Conservation (phyloP, 352 stramenopile genomes). For the Phytophthora rubi region DNA sequence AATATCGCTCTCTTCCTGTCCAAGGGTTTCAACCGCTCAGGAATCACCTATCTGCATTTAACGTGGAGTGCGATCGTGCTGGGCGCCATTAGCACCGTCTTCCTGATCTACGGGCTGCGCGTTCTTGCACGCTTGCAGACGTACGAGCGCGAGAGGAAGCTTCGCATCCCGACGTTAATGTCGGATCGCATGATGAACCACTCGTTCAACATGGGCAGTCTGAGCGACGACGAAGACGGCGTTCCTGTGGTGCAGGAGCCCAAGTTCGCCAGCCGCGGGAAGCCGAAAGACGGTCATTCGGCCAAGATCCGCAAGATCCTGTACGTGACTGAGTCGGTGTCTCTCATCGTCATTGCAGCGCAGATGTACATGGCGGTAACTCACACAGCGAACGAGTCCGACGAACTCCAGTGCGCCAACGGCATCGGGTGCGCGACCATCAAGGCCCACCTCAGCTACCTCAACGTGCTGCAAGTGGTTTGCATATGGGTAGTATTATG, state of each 20-base stretch:
- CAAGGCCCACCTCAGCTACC: slow-evolving; percentile 36
- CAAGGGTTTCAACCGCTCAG: slow-evolving; percentile 44
- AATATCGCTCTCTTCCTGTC: slow-evolving; percentile 42
- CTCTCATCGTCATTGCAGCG: slow-evolving; percentile 34
- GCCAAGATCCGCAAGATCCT: slow-evolving; percentile 47
- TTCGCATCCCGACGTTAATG: slow-evolving; percentile 27
- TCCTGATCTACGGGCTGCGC: slow-evolving; percentile 45
- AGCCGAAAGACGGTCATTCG: slow-evolving; percentile 32
- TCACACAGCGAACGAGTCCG: slow-evolving; percentile 31
- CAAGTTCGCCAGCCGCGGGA: slow-evolving; percentile 17
- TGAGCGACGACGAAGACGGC: slow-evolving; percentile 40
- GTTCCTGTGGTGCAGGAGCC: slow-evolving; percentile 35
- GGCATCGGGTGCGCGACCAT: slow-evolving; percentile 54
- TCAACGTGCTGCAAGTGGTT: slow-evolving; percentile 50
- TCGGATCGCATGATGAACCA: slow-evolving; percentile 40
- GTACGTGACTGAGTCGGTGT: slow-evolving; percentile 35
- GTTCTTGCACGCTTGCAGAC: slow-evolving; percentile 39
- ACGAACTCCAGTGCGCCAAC: slow-evolving; percentile 68
- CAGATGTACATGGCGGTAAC: slow-evolving; percentile 59
- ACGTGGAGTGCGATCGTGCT: slow-evolving; percentile 44
- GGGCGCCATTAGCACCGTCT: slow-evolving; percentile 44
- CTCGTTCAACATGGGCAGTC: slow-evolving; percentile 38
- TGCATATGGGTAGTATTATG: slow-evolving; percentile 49
- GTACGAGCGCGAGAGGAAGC: slow-evolving; percentile 34
- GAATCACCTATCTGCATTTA: slow-evolving; percentile 41